These are phyloP conservation scores for Penicillium arizonense DNA, from an alignment of 495 filamentous ascomycete species.

Conservation along the genomic window DNA sequence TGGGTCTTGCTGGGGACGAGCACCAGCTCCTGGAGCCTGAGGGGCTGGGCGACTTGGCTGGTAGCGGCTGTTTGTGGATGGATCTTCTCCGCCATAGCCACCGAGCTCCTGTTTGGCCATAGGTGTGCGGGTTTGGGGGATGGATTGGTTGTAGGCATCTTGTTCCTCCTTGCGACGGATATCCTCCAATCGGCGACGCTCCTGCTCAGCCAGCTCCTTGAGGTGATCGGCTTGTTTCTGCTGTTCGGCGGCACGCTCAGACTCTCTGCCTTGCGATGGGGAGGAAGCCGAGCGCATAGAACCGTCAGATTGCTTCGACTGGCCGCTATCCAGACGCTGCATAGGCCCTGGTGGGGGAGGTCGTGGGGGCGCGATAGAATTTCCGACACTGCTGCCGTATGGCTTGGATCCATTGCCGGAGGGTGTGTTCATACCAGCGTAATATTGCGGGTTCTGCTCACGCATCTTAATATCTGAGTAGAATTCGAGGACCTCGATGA, in stretches of 20 bases:
- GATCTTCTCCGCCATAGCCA: conserved; percentile 55
- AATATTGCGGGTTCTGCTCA: conserved; percentile 75
- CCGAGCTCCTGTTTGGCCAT: conserved; percentile 87
- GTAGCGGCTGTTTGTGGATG: conserved; percentile 61
- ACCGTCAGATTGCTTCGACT: conserved; percentile 31
- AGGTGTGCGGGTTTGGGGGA: conserved; percentile 72
- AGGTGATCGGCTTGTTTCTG: conserved; percentile 46
- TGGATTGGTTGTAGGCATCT: conserved; percentile 81
- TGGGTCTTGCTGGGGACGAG: conserved; percentile 37
- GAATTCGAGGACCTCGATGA: conserved; percentile 95
- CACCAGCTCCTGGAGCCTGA: conserved; percentile 44
- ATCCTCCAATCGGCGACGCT: conserved; percentile 51
- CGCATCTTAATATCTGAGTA: conserved; percentile 94
- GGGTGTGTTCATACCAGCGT: conserved; percentile 60
- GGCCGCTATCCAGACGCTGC: conserved; percentile 42
- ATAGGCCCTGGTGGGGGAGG: conserved; percentile 58
- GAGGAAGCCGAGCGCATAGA: conserved; percentile 33
- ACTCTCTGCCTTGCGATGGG: conserved; percentile 33
- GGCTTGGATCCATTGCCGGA: conserved; percentile 47
- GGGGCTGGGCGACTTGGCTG: conserved; percentile 73
- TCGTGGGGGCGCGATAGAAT: conserved; percentile 75
- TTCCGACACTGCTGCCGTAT: conserved; percentile 49
- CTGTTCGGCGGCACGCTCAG: conserved; percentile 40
- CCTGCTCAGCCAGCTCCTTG: conserved; percentile 49
- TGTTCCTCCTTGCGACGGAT: conserved; percentile 61